Base-by-base conservation (phyloP, 169 alveolate genomes). In the Babesia sp. region DNA sequence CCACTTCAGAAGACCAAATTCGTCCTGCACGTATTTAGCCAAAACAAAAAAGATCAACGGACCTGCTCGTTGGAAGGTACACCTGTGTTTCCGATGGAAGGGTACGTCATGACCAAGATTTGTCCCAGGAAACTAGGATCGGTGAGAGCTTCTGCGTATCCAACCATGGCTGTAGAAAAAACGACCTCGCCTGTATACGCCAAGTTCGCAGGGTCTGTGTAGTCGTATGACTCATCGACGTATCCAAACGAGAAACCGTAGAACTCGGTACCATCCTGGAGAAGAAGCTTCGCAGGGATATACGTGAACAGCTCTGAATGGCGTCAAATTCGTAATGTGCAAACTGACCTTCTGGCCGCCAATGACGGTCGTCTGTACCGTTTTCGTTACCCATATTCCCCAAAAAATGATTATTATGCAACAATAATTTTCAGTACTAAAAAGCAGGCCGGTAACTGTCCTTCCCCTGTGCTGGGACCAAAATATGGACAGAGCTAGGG, bases 51-150 rank as follows among this genome's bases (percentile, higher is more conserved):
- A 4, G 2, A 24, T n/a, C 0, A 4, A 73, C 68, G 58, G 16
- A 85, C 92, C 84, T 71, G n/a, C 53, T 89, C 94, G 12, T 64
- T 76, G 7, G 90, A 24, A 20, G 95, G 94, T 12, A 93, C 94
- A 6, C 97, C 97, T 53, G 91, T 90, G 81, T 93, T 93, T 28
- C 97, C 97, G 26, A 93, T 74, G 20, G 91, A 69, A 0, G 97
- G 97, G 63, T 76, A 91, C 29, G 97, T 93, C 48, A 90, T 41
- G 24, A 87, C 91, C 60, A 91, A 80, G 44, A 93, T 91, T 72
- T 93, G 97, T 24, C 96, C 97, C 29, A 85, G 81, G 63, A 86
- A 93, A 51, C 94, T 87, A 0, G 97, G 95, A 54, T 93, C 97
- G 0, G 97, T 90, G 61, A 93, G 90, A 14, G 95, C 86, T 71